A percentile compares a stretch with the other conserved stretches of the same genome.
Conservation (phyloP, 1,284 basidiomycete genomes). For the Leucoagaricus sp. region DNA sequence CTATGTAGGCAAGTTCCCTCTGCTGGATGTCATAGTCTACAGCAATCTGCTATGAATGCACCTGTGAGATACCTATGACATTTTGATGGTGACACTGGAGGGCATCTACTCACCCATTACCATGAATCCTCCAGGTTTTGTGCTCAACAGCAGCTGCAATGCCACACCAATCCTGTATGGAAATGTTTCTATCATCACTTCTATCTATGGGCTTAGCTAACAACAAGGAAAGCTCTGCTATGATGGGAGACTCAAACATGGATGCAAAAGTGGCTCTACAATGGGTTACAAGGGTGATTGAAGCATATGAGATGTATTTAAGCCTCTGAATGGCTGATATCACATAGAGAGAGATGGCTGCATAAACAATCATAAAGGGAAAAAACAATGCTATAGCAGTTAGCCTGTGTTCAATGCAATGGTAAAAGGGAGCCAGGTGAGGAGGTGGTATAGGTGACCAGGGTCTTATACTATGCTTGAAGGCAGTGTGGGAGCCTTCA, state of each 20-base stretch:
- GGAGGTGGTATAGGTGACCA: neutral
- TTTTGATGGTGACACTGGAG: constrained; percentile 19
- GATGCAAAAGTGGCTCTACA: neutral
- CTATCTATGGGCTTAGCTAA: neutral
- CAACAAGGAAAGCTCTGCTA: neutral
- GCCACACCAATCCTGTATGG: neutral
- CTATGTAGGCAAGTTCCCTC: constrained; percentile 18
- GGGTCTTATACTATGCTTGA: neutral
- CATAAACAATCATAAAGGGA: too few species aligned
- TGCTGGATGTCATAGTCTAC: constrained; percentile 32
- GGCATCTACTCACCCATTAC: constrained; percentile 16
- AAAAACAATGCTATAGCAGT: too few species aligned
- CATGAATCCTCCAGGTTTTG: constrained; percentile 2
- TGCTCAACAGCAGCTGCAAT: neutral
- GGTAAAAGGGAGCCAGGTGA: neutral
- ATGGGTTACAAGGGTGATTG: neutral
- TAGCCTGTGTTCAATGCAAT: neutral
- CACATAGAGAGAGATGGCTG: neutral
- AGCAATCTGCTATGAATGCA: constrained; percentile 23
- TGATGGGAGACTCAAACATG: neutral
- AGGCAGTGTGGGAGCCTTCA: neutral
- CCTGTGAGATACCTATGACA: constrained; percentile 13
- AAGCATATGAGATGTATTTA: neutral
- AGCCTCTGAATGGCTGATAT: neutral
- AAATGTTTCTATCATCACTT: neutral